Evolutionary conservation across 208 protist species (phyloP).

Genomic region (Leishmania turanica): DNA sequence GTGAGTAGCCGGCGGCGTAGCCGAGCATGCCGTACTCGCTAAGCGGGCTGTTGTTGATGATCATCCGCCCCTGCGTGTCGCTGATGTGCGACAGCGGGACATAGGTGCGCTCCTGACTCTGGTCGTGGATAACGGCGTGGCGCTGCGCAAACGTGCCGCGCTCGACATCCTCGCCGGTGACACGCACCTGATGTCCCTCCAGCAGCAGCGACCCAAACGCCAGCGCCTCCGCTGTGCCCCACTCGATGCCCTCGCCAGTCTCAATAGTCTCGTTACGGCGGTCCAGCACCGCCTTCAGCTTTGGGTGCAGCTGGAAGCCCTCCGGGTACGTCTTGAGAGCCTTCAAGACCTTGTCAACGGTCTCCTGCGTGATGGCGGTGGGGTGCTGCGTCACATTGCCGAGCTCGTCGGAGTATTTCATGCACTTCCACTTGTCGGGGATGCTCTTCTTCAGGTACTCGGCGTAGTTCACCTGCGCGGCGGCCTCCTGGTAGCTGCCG

Average conservation of each 20-base stretch:
- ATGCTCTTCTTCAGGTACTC: constrained; percentile 81
- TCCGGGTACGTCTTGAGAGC: constrained; percentile 74
- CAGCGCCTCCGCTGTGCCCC: constrained; percentile 95
- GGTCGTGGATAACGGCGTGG: constrained; percentile 96
- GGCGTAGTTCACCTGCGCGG: constrained; percentile 78
- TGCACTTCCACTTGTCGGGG: constrained; percentile 61
- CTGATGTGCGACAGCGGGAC: constrained; percentile 79
- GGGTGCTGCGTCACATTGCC: constrained; percentile 56
- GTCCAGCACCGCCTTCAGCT: constrained; percentile 82
- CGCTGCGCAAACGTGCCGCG: constrained; percentile 98
- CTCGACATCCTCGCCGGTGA: constrained; percentile 96
- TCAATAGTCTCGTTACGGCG: constrained; percentile 77
- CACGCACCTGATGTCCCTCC: constrained; percentile 95
- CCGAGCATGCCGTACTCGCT: constrained; percentile 98
- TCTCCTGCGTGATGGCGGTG: constrained; percentile 71
- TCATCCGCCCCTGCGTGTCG: constrained; percentile 78
- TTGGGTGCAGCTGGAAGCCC: constrained; percentile 84
- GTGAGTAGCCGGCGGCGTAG: constrained; percentile 96
- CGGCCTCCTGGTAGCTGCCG: constrained; percentile 69
- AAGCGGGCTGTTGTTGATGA: constrained; percentile 94
- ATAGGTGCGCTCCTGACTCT: constrained; percentile 77
- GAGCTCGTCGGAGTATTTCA: constrained; percentile 84
- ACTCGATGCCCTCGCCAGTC: constrained; percentile 87
- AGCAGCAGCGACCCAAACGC: constrained; percentile 95
- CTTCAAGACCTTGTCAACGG: constrained; percentile 55